Percentiles rank a stretch among this genome's conserved stretches.
Conservation (phyloP, 2,329 filamentous ascomycete genomes). For the Aspergillus sojae region DNA sequence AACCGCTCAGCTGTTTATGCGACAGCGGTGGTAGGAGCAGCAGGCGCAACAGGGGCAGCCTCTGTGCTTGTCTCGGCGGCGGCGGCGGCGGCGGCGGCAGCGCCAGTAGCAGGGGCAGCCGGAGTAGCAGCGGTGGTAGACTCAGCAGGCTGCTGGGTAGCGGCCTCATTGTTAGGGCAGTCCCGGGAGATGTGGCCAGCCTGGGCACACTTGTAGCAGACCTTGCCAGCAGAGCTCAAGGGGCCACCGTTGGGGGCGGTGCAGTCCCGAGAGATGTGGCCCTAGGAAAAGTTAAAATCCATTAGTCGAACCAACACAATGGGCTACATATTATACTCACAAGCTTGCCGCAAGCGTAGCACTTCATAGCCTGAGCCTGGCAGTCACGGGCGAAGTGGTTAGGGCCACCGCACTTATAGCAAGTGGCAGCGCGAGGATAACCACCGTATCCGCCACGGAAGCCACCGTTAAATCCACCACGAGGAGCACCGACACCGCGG, state of each 20-base stretch:
- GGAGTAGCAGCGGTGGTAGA: conserved; percentile 33
- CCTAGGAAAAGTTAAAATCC: conserved; percentile 39
- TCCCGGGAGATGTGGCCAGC: conserved; percentile 95
- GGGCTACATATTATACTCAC: conserved; percentile 32
- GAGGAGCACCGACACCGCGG: conserved; percentile 65
- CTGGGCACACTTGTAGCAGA: conserved; percentile 96
- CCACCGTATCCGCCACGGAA: conserved; percentile 73
- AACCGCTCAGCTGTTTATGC: conserved; percentile 37
- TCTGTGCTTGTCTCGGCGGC: conserved; percentile 44
- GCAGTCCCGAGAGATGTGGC: conserved; percentile 93
- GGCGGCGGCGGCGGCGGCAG: conserved; percentile 38
- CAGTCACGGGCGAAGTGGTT: conserved; percentile 99
- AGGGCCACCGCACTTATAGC: conserved; percentile 76
- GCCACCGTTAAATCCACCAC: conserved; percentile 64
- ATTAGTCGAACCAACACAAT: background rate
- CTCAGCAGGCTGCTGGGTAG: conserved; percentile 36
- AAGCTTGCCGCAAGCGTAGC: conserved; percentile 94
- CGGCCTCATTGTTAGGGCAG: conserved; percentile 74
- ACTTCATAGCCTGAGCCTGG: conserved; percentile 98
- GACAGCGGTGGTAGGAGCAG: conserved; percentile 47
- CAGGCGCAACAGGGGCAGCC: conserved; percentile 34
- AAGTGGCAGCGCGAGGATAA: conserved; percentile 61
- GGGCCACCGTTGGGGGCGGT: conserved; percentile 95
- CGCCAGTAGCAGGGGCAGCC: conserved; percentile 28
- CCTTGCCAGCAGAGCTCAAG: conserved; percentile 94